Evolutionary conservation across 192 early-diverging fungal genomes (phyloP), one percentile per base, ranked within the genome.

Genomic region (Coemansia sp.): DNA sequence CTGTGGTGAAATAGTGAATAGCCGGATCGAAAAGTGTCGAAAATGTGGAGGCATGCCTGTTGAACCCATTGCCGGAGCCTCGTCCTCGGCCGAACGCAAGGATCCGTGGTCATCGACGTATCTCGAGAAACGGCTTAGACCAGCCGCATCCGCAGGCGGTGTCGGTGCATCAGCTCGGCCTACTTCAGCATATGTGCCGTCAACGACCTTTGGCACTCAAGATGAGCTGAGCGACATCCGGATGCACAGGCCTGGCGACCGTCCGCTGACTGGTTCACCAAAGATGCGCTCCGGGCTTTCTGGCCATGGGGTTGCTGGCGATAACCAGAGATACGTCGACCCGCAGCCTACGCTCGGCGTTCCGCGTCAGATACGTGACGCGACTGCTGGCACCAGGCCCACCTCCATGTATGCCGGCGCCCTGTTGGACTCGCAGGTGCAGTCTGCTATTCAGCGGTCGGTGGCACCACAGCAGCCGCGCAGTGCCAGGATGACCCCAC

Each of bases 71-170:
- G 70, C 80, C 1, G 73, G 73, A 22, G 71, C 68, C 0, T 38
- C 55, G 0, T 63, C 57, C 29, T 16, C 29, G 1, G 50, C 28
- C 11, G 80, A 69, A 25, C 67, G 71, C 20, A 76, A 73, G 30
- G 80, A 82, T 50, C 80, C 80, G 20, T 82, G 80, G 80, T 63
- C 71, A 10, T 76, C 80, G 3, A 69, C 70, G 5, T 82, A 82
- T 54, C 56, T 82, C 7, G 69, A 82, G 56, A 70, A 71, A 0
- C 66, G 80, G 18, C 56, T 80, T 18, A 73, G 75, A 32, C 65
- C 67, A 4, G 18, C 56, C 1, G 33, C 64, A 25, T 56, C 42
- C 48, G 60, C 51, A 28, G 42, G 7, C 3, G 14, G 42, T 5
- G 42, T 3, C 10, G 42, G 42, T 16, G 42, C 17, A 45, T 45